Conservation (phyloP, 73 alveolate species). For the Paramecium biaurelia region DNA sequence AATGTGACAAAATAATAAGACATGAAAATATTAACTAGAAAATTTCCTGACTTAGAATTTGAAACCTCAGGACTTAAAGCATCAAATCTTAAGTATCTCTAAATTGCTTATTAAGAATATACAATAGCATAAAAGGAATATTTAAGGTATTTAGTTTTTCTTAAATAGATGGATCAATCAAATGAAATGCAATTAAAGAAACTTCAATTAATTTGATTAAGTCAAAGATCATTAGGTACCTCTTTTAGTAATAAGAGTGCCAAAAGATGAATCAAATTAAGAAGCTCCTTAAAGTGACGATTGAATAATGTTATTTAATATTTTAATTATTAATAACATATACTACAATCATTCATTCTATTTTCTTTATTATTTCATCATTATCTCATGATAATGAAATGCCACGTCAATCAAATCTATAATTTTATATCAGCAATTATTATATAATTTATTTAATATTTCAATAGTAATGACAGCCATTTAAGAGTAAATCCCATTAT, state of each 20-base stretch:
- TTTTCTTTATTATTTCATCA: not conserved
- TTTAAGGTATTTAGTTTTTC: not conserved
- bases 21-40: not conserved
- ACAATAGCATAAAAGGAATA: not conserved
- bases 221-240: constrained; percentile 9
- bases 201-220: not conserved
- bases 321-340: not conserved
- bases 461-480: not conserved
- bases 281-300: not conserved
- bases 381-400: not conserved
- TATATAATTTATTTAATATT: not conserved
- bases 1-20: not conserved
- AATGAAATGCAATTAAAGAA: not conserved
- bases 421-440: not conserved
- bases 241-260: not conserved
- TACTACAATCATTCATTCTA: not conserved
- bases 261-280: constrained; percentile 28
- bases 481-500: not conserved
- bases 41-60: not conserved
- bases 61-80: not conserved
- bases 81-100: not conserved
- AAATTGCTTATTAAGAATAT: not conserved
- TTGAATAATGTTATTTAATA: not conserved
- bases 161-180: not conserved
- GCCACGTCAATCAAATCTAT: not conserved